Base-by-base conservation (phyloP, 495 filamentous ascomycete genomes). In the Opeltia flavorubescens region DNA sequence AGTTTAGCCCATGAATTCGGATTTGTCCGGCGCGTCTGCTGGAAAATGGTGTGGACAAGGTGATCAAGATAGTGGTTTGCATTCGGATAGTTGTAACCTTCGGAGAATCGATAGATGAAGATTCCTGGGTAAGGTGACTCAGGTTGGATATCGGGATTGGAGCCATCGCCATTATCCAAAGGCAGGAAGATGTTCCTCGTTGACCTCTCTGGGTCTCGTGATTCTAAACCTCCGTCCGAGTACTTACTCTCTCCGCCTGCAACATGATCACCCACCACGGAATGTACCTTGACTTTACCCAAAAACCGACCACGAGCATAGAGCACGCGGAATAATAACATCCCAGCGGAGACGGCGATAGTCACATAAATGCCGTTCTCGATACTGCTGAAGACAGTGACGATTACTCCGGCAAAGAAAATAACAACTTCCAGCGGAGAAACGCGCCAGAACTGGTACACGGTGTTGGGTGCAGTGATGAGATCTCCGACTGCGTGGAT, bases 81-180 rank as follows among this genome's bases (percentile, higher is more conserved):
- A 55, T 94, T 98, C 49, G 89, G 86, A 55, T 95, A 98, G 67
- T 91, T 89, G 71, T 93, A 95, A 29, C 89, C 88, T 67, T 98
- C 91, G 3, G 86, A 81, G 66, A 98, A 96, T 33, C 91, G 78
- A 66, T 95, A 98, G 60, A 98, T 95, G 69, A 96, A 96, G 55
- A 98, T 78, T 48, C 91, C 91, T 0, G 91, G 89, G 57, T 88
- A 88, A 5, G 91, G 91, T 50, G 74, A 78, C 48, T 81, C 67
- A 7, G 94, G 67, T 3, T 85, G 74, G 47, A 98, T 69, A 17
- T 83, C 71, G 1, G 93, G 91, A 60, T 98, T 98, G 12, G 84
- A 88, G 39, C 91, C 91, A 59, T 96, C 91, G 17, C 70, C 66
- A 58, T 89, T 87, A 50, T 84, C 81, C 51, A 95, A 71, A 4